Evolutionary conservation across 2,329 filamentous ascomycete genomes (phyloP), one percentile per base, ranked within the genome.

Genomic region (Juglanconis oblonga): DNA sequence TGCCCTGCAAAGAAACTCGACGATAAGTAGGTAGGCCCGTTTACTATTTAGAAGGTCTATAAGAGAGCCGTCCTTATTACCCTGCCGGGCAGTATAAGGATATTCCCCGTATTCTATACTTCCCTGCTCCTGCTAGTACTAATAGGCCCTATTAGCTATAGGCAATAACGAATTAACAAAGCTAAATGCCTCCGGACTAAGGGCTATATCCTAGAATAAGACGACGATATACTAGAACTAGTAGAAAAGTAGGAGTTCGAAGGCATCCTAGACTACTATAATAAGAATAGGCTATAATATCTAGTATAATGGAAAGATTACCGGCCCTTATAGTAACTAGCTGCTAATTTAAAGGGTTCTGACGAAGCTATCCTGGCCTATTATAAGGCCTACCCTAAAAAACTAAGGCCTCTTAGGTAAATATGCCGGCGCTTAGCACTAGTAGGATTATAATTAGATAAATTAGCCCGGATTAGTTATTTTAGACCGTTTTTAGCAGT

Each of bases 51-150:
- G 24, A 13, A 61, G 49, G 55, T 57, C 14, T 42, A 59, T n/a
- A n/a, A n/a, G n/a, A n/a, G n/a, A n/a, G n/a, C n/a, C n/a, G n/a
- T n/a, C n/a, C n/a, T n/a, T n/a, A n/a, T n/a, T n/a, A n/a, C n/a
- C n/a, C n/a, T n/a, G n/a, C n/a, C n/a, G n/a, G n/a, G n/a, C n/a
- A n/a, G n/a, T n/a, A n/a, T n/a, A n/a, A n/a, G n/a, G n/a, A 55
- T 65, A 14, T 51, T 66, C 42, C 47, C 44, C 48, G 58, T 68
- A 40, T 66, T 66, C 57, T 64, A 67, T 64, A 66, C 35, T 49
- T 40, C 65, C 49, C 32, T 66, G 33, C n/a, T n/a, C n/a, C n/a
- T n/a, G n/a, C n/a, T n/a, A n/a, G n/a, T n/a, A n/a, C n/a, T 47
- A 67, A 62, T 49, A 47, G 54, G 52, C 33, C 61, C 24, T 49